Evolutionary conservation across 495 filamentous ascomycete genomes (phyloP), one percentile per base, ranked within the genome.

Genomic region (Melanomma pulvis-pyrius): DNA sequence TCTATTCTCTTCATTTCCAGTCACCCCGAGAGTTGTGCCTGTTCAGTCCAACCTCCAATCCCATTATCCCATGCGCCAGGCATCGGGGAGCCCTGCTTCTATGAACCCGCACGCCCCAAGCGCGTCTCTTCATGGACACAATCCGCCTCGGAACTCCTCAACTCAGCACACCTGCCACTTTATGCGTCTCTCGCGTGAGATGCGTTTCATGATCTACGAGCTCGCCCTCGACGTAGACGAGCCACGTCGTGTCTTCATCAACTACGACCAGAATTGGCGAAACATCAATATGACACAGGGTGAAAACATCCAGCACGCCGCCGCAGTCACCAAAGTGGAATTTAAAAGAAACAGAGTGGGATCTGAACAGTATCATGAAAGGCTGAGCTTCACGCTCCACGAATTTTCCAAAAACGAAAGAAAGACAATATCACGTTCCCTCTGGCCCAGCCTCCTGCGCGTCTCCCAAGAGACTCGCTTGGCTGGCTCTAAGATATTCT

Each of bases 371-470:
- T 19, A 48, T 7, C 15, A 48, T 7, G 8, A 48, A 8, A 8
- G 34, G 8, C 17, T 48, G 5, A 21, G 6, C 15, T 48, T 48
- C 46, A 48, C 46, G 21, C n/a, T 48, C 7, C 46, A 17, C 15
- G 46, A 48, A 24, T 21, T n/a, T 21, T 13, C 50, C 11, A 5
- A 7, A 4, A 22, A n/a, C 15, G 56, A 26, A n/a, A 19, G 7
- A 46, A 59, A 12, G 8, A 34, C 28, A 4, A 21, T 47, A 5
- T n/a, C 34, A 7, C 56, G 39, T 2, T 30, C 32, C n/a, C 39
- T 59, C 19, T 59, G 56, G 56, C 56, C 56, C 2, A n/a, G 17
- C n/a, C 56, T 59, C 11, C 39, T 59, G 1, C n/a, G 24, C 19
- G 56, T 59, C 13, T 47, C 6, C 39, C 9, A 34, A 12, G n/a